phyloP scores from a whole-genome alignment of 345 rosid species.

The Stellera chamaejasme region DNA sequence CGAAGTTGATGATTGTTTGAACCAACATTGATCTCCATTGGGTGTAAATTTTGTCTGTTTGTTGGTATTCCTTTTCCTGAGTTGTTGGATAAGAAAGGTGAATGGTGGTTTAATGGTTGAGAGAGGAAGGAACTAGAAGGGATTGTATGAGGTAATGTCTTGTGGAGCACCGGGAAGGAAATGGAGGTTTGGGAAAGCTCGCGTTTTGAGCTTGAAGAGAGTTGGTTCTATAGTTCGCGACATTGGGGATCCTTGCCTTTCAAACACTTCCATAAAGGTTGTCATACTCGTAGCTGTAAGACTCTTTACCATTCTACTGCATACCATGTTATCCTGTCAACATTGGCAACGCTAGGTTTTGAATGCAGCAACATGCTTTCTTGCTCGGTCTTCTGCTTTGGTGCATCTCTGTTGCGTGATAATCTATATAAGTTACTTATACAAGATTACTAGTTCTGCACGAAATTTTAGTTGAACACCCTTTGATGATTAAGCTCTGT shows the following conservation, averaged over 20 bases:
- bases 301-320: conserved; percentile 10
- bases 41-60: conserved; percentile 4
- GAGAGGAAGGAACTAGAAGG: conserved; percentile 9
- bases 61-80: conserved; percentile 14
- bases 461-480: too few relatives aligned
- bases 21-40: conserved; percentile 1
- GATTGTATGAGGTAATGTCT: conserved; percentile 43
- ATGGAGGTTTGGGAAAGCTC: conserved; percentile 63
- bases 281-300: conserved; percentile 37
- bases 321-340: too few relatives aligned
- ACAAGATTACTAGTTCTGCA: too few relatives aligned
- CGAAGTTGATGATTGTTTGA: conserved; percentile 2
- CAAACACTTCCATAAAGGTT: conserved; percentile 69
- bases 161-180: conserved; percentile 46
- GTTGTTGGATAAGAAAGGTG: conserved; percentile 20
- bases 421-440: too few relatives aligned
- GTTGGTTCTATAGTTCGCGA: conserved; percentile 72
- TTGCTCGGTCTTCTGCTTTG: too few relatives aligned
- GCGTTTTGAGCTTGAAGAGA: conserved; percentile 54
- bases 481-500: too few relatives aligned
- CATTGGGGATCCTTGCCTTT: conserved; percentile 79
- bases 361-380: too few relatives aligned
- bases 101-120: conserved; percentile 18
- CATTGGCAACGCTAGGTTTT: too few relatives aligned
- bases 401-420: too few relatives aligned